Evolutionary conservation across 768 basidiomycete genomes (phyloP).

Genomic region (Austroboletus eburneus): DNA sequence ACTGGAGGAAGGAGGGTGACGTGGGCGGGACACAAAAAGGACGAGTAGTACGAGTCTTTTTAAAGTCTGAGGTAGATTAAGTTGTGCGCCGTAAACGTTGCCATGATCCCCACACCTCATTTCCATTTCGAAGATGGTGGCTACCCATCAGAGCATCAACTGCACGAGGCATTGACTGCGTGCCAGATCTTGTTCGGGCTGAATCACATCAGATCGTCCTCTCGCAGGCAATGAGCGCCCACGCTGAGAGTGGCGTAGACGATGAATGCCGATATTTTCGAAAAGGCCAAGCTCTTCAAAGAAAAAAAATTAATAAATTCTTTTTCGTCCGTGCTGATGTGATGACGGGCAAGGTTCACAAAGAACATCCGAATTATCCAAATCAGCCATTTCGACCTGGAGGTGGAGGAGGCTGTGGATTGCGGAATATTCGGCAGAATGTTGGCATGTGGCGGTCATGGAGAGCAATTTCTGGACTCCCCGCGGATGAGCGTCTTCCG

Average conservation of each 20-base stretch:
- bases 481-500: neutral
- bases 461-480: no score
- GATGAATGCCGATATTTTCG: neutral
- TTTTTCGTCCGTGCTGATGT: no score
- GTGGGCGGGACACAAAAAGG: neutral
- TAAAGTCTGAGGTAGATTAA: slow-evolving; percentile 6
- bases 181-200: slow-evolving; percentile 2
- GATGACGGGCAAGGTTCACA: no score
- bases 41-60: slow-evolving; percentile 2
- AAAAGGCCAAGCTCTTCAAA: neutral
- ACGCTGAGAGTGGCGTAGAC: neutral
- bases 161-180: slow-evolving; percentile 22
- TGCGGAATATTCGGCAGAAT: no score
- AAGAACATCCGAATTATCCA: neutral
- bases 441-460: no score
- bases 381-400: neutral
- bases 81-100: slow-evolving; percentile 13
- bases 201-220: slow-evolving; percentile 1
- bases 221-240: neutral
- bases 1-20: neutral
- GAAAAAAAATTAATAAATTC: neutral
- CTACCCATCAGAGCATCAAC: slow-evolving; percentile 17
- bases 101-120: slow-evolving; percentile 10
- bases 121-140: slow-evolving; percentile 16
- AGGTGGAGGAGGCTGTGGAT: no score